A percentile compares a stretch with the other conserved stretches of the same genome.
phyloP scores from a whole-genome alignment of 2,329 filamentous ascomycete genomes.

The Blastomyces parvus region DNA sequence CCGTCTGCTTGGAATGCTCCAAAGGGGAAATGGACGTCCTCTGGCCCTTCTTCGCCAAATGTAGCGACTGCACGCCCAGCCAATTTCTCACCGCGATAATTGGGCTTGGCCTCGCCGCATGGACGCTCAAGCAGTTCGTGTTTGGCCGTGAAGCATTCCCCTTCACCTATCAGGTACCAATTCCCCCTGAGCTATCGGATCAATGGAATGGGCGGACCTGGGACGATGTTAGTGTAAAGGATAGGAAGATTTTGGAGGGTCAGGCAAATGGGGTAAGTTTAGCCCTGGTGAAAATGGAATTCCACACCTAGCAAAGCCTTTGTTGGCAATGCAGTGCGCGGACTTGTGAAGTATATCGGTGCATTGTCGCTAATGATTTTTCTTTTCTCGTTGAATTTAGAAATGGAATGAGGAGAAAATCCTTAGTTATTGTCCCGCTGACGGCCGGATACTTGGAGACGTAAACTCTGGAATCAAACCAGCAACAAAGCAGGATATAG shows the following conservation, averaged over 20 bases:
- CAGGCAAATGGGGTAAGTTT: slow-evolving; percentile 32
- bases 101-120: slow-evolving; percentile 6
- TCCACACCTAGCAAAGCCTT: not conserved
- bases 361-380: not conserved
- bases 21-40: slow-evolving; percentile 11
- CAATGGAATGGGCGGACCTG: slow-evolving; percentile 27
- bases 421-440: slow-evolving; percentile 61
- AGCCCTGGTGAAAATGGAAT: not conserved
- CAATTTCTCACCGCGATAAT: slow-evolving; percentile 11
- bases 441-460: slow-evolving; percentile 66
- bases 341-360: not conserved
- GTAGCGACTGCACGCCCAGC: not conserved
- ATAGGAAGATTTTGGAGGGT: slow-evolving; percentile 29
- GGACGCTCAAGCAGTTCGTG: slow-evolving; percentile 9
- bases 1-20: not conserved
- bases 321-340: not conserved
- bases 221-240: slow-evolving; percentile 27
- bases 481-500: slow-evolving; percentile 64
- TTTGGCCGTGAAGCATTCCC: slow-evolving; percentile 25
- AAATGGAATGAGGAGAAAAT: slow-evolving; percentile 33
- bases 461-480: slow-evolving; percentile 55
- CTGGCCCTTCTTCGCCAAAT: slow-evolving; percentile 5
- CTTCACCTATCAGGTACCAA: slow-evolving; percentile 31
- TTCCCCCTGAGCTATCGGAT: slow-evolving; percentile 28
- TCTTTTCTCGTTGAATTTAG: not conserved